Percentiles rank a stretch among this genome's conserved stretches.
phyloP scores from a whole-genome alignment of 2,329 filamentous ascomycete species.

The Zymoseptoria crescenta region DNA sequence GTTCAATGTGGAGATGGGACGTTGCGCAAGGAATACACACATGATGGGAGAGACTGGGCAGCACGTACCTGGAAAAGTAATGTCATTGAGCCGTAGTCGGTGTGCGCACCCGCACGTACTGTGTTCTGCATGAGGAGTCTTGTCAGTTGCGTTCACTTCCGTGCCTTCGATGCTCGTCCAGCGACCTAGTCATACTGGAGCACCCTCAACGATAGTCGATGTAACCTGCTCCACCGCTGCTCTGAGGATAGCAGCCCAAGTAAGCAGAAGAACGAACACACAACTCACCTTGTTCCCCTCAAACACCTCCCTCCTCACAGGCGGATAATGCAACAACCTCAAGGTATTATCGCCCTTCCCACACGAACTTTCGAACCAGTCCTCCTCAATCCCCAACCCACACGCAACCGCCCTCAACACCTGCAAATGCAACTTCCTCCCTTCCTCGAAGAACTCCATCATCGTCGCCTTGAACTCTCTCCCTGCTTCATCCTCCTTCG shows the following conservation, averaged over 20 bases:
- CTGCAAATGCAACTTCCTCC: slow-evolving; percentile 65
- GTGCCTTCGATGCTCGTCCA: too few relatives aligned
- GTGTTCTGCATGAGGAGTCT: slow-evolving; percentile 28
- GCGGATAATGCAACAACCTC: slow-evolving; percentile 44
- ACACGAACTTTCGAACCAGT: slow-evolving; percentile 70
- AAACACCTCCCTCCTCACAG: slow-evolving; percentile 51
- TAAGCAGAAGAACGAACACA: not conserved
- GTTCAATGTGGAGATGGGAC: not conserved
- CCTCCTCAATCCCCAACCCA: slow-evolving; percentile 59
- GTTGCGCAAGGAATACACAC: not conserved
- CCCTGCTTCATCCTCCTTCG: slow-evolving; percentile 50
- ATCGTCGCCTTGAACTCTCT: slow-evolving; percentile 64
- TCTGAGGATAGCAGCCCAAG: too few relatives aligned
- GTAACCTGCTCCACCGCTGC: too few relatives aligned
- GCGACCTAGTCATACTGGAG: too few relatives aligned
- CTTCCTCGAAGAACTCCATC: slow-evolving; percentile 65
- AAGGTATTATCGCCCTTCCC: slow-evolving; percentile 60
- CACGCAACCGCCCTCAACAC: slow-evolving; percentile 58
- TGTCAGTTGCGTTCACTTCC: not conserved
- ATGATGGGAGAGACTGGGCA: not conserved
- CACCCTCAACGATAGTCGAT: too few relatives aligned
- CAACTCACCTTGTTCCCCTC: slow-evolving; percentile 33
- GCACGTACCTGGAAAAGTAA: slow-evolving; percentile 38
- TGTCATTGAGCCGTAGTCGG: slow-evolving; percentile 51
- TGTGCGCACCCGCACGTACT: slow-evolving; percentile 68